These are phyloP conservation scores for Abrus precatorius DNA, from an alignment of 306 rosid genomes.

Conservation along the genomic window DNA sequence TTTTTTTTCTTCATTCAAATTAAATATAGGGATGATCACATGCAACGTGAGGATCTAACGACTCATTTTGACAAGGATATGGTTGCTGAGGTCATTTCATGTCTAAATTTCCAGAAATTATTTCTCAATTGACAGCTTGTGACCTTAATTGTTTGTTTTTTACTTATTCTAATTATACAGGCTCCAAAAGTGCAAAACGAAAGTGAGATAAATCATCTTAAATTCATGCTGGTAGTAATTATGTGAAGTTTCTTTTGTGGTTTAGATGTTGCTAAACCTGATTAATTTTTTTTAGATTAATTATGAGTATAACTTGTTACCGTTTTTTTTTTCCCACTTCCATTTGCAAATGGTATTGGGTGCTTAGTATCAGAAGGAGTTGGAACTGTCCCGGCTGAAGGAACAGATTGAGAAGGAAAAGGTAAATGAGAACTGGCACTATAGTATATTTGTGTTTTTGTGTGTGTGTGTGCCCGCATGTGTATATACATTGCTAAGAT, in stretches of 20 bases:
- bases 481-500: conserved; percentile 4
- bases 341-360: conserved; percentile 42
- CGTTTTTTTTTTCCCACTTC: conserved; percentile 6
- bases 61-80: conserved; percentile 51
- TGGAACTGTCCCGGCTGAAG: conserved; percentile 78
- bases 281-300: conserved; percentile 18
- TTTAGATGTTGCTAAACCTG: conserved; percentile 29
- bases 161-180: conserved; percentile 57
- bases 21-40: conserved; percentile 62
- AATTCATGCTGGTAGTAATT: conserved; percentile 81
- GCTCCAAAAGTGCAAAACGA: conserved; percentile 58
- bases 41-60: conserved; percentile 56
- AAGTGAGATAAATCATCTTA: conserved; percentile 75
- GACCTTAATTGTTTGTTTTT: conserved; percentile 43
- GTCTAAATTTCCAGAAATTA: conserved; percentile 20
- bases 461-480: not conserved
- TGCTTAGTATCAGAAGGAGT: conserved; percentile 83
- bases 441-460: not conserved
- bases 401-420: conserved; percentile 85
- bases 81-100: conserved; percentile 66
- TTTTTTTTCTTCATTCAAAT: conserved; percentile 31
- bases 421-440: conserved; percentile 60
- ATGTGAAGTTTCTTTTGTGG: conserved; percentile 35
- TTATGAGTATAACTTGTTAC: conserved; percentile 44
- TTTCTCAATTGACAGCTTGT: conserved; percentile 37